Evolutionary conservation across 331 rosid genomes (phyloP), one percentile per base, ranked within the genome.

Genomic region (Rhamnella rubrinervis): DNA sequence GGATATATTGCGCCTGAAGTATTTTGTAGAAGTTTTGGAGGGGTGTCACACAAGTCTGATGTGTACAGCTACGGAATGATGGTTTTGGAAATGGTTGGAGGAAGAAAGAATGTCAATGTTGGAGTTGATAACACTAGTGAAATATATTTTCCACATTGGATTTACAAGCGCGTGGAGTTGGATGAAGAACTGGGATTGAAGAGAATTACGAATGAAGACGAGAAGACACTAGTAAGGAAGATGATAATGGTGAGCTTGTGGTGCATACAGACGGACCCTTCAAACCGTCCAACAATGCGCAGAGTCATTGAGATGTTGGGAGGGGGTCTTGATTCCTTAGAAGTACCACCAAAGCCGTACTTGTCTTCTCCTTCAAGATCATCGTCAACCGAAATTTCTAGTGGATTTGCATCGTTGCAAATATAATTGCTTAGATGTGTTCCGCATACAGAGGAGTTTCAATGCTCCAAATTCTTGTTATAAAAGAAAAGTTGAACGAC

Each of bases 51-150:
- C 23, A 70, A 71, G 23, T 71, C 41, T 12, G 55, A 61, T 28
- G 67, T 71, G 0, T 71, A 71, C 16, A 71, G 46, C 10, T 71
- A 71, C 23, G 56, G 63, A 20, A 71, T 71, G 55, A 71, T 71
- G 69, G 63, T 60, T 49, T 31, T 70, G 12, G 67, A 70, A 19
- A 70, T 70, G 15, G 23, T 39, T 3, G 67, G 67, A 63, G 67
- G 67, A 16, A 61, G 39, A 70, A 59, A 13, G 19, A 70, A 70
- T 18, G 7, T 59, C 0, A 19, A 44, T 31, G 47, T 23, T 1
- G 1, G 21, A 31, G 66, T 18, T 25, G 47, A 41, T 67, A 7
- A 4, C 38, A 67, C 53, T 0, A 55, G 31, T 26, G 31, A 26
- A 26, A 2, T 26, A 26, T 26, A 26, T 26, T 26, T 26, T 26